Evolutionary conservation across 805 yeast species (phyloP), one percentile per base, ranked within the genome.

Genomic region (Wickerhamiella shivajii): DNA sequence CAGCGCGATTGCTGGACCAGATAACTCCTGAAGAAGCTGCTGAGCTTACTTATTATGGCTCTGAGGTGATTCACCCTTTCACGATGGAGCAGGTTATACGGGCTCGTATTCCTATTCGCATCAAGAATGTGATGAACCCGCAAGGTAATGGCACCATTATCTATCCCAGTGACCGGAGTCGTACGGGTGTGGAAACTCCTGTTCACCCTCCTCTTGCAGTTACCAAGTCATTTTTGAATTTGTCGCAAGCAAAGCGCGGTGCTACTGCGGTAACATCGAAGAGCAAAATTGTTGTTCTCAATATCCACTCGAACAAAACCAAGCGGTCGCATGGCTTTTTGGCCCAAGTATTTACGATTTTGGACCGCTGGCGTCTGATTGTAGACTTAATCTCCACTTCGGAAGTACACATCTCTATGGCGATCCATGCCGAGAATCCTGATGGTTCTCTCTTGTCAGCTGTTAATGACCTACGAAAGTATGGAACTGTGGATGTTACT

Each of bases 1-100:
- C 71, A 36, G 98, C 98, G 3, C 67, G 93, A 46, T 63, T 87
- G 33, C 64, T 90, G 43, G 70, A 73, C 38, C 71, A 83, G 34
- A 95, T 90, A 42, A 90, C 97, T 0, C 98, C 98, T 3, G 97
- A 90, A 52, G 98, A 90, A 61, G 98, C 98, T 4, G 90, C 97
- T 0, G 98, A 90, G 61, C 69, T 90, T 55, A 90, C 98, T 1
- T 90, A 90, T 58, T 90, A 90, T 52, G 98, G 98, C 28, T 77
- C 92, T 2, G 98, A 90, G 60, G 98, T 90, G 44, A 90, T 90
- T 47, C 98, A 90, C 52, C 98, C 98, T 3, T 85, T 90, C 64
- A 90, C 98, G 15, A 90, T 90, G 98, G 97, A 87, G 60, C 98
- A 90, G 61, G 98, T 87, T 38, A 90, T 90, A 47, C 73, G 75